phyloP scores from a whole-genome alignment of 768 basidiomycete genomes.

The Lactarius psammicola region DNA sequence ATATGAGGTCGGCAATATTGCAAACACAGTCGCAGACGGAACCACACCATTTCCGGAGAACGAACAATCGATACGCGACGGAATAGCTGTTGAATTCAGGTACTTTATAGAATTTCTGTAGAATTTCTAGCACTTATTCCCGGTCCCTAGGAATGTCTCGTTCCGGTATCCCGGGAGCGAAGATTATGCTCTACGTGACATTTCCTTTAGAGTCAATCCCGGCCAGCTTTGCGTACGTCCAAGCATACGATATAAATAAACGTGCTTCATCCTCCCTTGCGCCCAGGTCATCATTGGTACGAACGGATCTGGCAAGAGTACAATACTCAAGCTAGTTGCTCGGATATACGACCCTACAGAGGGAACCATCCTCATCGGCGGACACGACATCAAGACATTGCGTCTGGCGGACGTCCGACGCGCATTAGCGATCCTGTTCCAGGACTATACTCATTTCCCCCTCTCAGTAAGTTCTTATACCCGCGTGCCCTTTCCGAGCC shows the following conservation, averaged over 20 bases:
- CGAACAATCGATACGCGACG: constrained; percentile 20
- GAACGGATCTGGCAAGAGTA: constrained; percentile 80
- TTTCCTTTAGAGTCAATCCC: constrained; percentile 66
- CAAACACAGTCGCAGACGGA: constrained; percentile 58
- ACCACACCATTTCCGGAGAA: constrained; percentile 38
- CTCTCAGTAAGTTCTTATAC: constrained; percentile 55
- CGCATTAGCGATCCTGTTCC: constrained; percentile 71
- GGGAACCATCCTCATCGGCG: constrained; percentile 69
- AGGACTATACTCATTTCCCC: constrained; percentile 80
- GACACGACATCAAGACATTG: constrained; percentile 58
- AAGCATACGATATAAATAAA: background rate
- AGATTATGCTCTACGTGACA: constrained; percentile 52
- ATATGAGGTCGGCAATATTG: constrained; percentile 62
- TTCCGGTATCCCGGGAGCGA: constrained; percentile 62
- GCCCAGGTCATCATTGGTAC: constrained; percentile 71
- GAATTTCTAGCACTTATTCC: constrained; percentile 28
- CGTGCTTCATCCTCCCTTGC: background rate
- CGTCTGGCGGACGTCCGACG: constrained; percentile 63
- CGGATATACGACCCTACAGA: constrained; percentile 69
- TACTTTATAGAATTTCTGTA: constrained; percentile 30
- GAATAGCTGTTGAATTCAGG: constrained; percentile 63
- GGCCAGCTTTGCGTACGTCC: constrained; percentile 72
- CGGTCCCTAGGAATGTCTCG: constrained; percentile 54
- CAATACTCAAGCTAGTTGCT: constrained; percentile 69
- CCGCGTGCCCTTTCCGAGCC: background rate